These are phyloP conservation scores for Cercospora citrullina DNA, from an alignment of 2,329 filamentous ascomycete species.

Conservation along the genomic window DNA sequence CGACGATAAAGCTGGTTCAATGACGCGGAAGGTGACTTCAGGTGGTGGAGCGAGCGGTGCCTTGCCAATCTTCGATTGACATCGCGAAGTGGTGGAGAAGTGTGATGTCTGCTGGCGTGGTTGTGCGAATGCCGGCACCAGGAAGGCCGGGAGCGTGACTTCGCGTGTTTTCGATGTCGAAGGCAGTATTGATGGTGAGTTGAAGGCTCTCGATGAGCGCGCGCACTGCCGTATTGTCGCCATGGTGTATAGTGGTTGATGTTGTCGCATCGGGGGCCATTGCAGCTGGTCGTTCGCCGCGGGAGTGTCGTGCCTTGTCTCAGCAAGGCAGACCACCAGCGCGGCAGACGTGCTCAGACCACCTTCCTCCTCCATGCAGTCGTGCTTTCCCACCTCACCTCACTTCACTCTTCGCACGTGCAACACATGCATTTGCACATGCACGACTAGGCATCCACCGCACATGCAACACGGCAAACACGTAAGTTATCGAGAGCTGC, in stretches of 20 bases:
- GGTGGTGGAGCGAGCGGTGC: conserved; percentile 78
- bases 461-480: neutral
- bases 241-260: conserved; percentile 24
- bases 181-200: conserved; percentile 17
- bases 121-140: conserved; percentile 67
- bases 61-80: conserved; percentile 80
- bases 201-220: conserved; percentile 30
- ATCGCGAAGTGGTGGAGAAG: conserved; percentile 71
- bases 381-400: neutral
- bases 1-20: conserved; percentile 61
- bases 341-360: neutral
- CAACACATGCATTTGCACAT: neutral
- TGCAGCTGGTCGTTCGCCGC: conserved; percentile 1
- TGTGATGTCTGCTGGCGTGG: conserved; percentile 43
- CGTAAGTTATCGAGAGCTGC: neutral
- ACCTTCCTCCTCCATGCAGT: neutral
- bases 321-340: neutral
- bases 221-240: conserved; percentile 28
- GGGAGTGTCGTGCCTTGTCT: conserved; percentile 1
- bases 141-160: conserved; percentile 62
- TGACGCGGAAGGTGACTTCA: conserved; percentile 70
- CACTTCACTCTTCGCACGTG: neutral
- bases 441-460: neutral
- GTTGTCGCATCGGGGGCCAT: conserved; percentile 7
- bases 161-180: conserved; percentile 16